Evolutionary conservation across 2,329 filamentous ascomycete species (phyloP).

Genomic region (Sarocladium strictum): DNA sequence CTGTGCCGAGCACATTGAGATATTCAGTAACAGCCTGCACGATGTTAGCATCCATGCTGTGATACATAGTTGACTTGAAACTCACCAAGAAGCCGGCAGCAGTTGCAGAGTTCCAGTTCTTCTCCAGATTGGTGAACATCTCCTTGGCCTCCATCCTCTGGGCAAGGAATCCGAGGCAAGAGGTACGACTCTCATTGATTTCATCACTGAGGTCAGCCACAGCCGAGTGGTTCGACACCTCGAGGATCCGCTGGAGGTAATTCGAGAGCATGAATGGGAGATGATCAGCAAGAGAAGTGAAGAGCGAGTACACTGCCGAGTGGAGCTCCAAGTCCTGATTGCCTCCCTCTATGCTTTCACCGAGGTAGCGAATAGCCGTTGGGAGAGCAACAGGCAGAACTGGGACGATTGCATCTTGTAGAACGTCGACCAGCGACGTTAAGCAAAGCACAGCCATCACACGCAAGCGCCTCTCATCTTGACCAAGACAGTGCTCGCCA

Average conservation of each 20-base stretch:
- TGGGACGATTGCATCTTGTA: constrained; percentile 80
- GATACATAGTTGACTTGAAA: constrained; percentile 4
- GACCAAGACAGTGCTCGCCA: constrained; percentile 68
- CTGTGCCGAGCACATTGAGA: constrained; percentile 61
- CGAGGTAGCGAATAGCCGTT: constrained; percentile 65
- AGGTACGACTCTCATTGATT: constrained; percentile 57
- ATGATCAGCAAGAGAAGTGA: constrained; percentile 73
- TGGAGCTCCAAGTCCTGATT: constrained; percentile 60
- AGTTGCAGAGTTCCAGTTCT: constrained; percentile 64
- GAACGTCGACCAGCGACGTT: constrained; percentile 80
- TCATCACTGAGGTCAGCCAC: constrained; percentile 54
- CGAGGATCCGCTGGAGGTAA: constrained; percentile 67
- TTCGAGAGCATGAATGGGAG: constrained; percentile 84
- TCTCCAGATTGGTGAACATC: constrained; percentile 67
- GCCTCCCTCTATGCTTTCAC: constrained; percentile 50
- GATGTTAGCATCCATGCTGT: not conserved
- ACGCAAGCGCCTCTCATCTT: constrained; percentile 64
- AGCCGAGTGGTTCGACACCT: constrained; percentile 67
- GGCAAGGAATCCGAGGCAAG: constrained; percentile 69
- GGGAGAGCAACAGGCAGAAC: constrained; percentile 72
- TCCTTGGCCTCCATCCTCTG: constrained; percentile 71
- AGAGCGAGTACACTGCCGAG: constrained; percentile 74
- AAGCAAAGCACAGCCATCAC: constrained; percentile 85
- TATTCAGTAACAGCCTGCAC: constrained; percentile 60
- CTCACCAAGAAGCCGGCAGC: constrained; percentile 57